phyloP scores from a whole-genome alignment of 805 yeast genomes.

The Yamadazyma endophytica region DNA sequence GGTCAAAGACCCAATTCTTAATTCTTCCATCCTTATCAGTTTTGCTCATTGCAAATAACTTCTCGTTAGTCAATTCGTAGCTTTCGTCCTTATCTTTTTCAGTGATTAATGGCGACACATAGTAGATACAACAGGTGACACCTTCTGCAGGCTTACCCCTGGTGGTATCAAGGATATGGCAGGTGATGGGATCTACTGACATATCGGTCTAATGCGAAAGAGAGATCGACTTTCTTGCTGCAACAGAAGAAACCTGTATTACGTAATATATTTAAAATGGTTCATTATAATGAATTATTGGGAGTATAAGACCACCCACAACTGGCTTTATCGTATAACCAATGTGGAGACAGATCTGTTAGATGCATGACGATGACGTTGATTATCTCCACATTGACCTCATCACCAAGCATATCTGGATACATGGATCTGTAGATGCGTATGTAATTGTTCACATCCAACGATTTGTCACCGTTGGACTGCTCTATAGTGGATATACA shows the following conservation, averaged over 20 bases:
- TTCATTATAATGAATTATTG: too few species aligned
- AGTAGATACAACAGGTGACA: constrained; percentile 65
- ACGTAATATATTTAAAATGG: too few species aligned
- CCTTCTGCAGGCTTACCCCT: constrained; percentile 75
- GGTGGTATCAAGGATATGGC: constrained; percentile 86
- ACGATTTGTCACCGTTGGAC: constrained; percentile 2
- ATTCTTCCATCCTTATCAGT: constrained; percentile 85
- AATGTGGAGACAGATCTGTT: background rate
- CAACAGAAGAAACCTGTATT: too few species aligned
- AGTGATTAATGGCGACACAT: constrained; percentile 22
- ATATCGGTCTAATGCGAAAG: too few species aligned
- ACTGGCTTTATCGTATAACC: too few species aligned
- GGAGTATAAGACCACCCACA: too few species aligned
- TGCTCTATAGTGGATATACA: constrained; percentile 12
- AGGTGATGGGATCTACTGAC: constrained; percentile 74
- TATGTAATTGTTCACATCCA: constrained; percentile 8
- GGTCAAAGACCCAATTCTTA: constrained; percentile 56
- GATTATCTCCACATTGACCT: constrained; percentile 3
- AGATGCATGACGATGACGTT: too few species aligned
- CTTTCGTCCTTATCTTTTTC: constrained; percentile 21
- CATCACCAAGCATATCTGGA: constrained; percentile 9
- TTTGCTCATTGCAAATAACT: constrained; percentile 60
- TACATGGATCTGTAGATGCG: constrained; percentile 3
- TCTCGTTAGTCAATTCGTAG: constrained; percentile 19
- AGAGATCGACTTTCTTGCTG: too few species aligned